A percentile compares a stretch with the other conserved stretches of the same genome.
Conservation (phyloP, 768 basidiomycete species). For the Podaxis pistillaris region DNA sequence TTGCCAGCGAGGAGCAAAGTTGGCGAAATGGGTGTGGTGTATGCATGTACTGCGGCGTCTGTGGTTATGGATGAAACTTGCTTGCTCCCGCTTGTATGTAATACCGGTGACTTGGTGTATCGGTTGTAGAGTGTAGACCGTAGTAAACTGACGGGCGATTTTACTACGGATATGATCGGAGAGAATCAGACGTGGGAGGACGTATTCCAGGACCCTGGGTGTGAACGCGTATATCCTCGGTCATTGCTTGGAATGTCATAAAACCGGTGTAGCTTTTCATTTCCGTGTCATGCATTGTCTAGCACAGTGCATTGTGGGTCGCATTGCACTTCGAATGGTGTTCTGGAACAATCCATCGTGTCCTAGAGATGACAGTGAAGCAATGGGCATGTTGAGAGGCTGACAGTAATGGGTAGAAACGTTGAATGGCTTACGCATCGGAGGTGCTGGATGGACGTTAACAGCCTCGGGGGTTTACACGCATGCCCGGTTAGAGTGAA, state of each 20-base stretch:
- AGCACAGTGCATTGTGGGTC: neutral
- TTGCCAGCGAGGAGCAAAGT: neutral
- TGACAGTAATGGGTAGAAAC: slow-evolving; percentile 4
- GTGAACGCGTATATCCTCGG: slow-evolving; percentile 3
- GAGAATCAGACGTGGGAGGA: neutral
- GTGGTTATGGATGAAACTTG: neutral
- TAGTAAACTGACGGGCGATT: neutral
- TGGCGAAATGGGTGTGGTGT: neutral
- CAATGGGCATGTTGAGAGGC: neutral
- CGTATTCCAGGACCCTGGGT: neutral
- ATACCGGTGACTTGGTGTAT: neutral
- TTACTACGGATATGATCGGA: neutral
- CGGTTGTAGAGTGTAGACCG: neutral
- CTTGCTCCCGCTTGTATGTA: neutral
- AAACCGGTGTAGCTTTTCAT: neutral
- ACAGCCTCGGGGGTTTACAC: neutral
- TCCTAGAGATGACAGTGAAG: neutral
- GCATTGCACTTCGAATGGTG: neutral
- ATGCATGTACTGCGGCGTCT: neutral
- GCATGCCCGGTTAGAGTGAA: neutral
- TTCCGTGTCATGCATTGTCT: slow-evolving; percentile 2
- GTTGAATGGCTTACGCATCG: neutral
- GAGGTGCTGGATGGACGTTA: neutral
- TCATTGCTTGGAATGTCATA: neutral
- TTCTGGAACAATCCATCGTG: slow-evolving; percentile 1